Evolutionary conservation across 2,329 filamentous ascomycete genomes (phyloP).

Genomic region (Seiridium cupressi): DNA sequence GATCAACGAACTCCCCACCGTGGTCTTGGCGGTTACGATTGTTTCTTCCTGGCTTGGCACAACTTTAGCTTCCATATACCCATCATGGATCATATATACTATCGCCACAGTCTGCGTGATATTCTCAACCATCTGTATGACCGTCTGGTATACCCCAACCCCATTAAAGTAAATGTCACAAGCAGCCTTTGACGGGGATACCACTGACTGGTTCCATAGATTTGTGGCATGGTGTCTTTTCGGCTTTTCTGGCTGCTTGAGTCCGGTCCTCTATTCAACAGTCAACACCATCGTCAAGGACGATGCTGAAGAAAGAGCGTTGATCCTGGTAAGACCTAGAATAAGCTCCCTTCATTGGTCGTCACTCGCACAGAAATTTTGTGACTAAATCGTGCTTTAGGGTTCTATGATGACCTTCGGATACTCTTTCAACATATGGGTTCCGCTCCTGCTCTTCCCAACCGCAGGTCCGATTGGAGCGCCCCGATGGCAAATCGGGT

Average conservation of each 20-base stretch:
- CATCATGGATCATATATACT: constrained; percentile 45
- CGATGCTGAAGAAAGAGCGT: constrained; percentile 36
- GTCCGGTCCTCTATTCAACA: constrained; percentile 40
- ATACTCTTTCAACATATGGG: constrained; percentile 44
- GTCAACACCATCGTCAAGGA: constrained; percentile 41
- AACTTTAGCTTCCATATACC: constrained; percentile 49
- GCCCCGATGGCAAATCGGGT: constrained; percentile 46
- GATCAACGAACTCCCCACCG: constrained; percentile 49
- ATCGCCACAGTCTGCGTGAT: constrained; percentile 25
- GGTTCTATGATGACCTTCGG: constrained; percentile 45
- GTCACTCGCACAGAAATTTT: no score
- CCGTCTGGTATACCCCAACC: constrained; percentile 48
- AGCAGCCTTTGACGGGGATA: background rate
- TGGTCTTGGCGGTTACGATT: constrained; percentile 44
- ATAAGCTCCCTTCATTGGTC: background rate
- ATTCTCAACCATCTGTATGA: constrained; percentile 27
- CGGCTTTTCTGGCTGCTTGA: constrained; percentile 35
- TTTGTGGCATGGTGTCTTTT: constrained; percentile 42
- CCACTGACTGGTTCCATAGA: constrained; percentile 14
- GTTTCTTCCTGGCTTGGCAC: constrained; percentile 47
- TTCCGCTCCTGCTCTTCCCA: constrained; percentile 39
- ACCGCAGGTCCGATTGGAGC: constrained; percentile 38
- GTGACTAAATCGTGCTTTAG: constrained; percentile 16
- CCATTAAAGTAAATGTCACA: constrained; percentile 35
- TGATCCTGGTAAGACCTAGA: constrained; percentile 28